Evolutionary conservation across 257 asterid species (phyloP).

Genomic region (Primulina eburnea): DNA sequence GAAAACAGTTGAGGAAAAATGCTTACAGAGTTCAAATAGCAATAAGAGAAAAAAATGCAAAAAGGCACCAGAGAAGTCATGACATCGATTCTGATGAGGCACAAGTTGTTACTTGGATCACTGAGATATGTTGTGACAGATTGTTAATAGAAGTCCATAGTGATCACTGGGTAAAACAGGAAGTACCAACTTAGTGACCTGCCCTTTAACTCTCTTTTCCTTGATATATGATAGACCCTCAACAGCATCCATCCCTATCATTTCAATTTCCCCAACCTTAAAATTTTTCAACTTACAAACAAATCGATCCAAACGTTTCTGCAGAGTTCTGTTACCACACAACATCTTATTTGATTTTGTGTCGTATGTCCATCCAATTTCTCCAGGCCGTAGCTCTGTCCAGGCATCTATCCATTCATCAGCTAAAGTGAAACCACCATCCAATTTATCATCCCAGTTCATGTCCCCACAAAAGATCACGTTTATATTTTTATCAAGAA

Average conservation of each 20-base stretch:
- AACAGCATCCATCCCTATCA: conserved; percentile 86
- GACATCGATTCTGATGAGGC: background rate
- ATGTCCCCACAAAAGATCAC: conserved; percentile 89
- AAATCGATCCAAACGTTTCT: conserved; percentile 75
- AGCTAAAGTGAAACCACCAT: conserved; percentile 71
- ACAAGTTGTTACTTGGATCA: conserved; percentile 21
- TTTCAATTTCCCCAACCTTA: conserved; percentile 47
- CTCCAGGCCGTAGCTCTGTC: conserved; percentile 64
- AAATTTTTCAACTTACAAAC: conserved; percentile 67
- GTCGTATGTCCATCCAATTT: conserved; percentile 86
- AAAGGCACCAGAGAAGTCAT: conserved; percentile 20
- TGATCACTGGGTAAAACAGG: conserved; percentile 98
- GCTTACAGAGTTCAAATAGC: conserved; percentile 1
- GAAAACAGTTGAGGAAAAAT: background rate
- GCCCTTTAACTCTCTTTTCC: conserved; percentile 71
- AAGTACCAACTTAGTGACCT: conserved; percentile 55
- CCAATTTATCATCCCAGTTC: conserved; percentile 93
- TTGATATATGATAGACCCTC: conserved; percentile 51
- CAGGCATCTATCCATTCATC: conserved; percentile 91
- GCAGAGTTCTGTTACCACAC: conserved; percentile 59
- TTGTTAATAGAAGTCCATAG: conserved; percentile 77
- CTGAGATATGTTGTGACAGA: conserved; percentile 47
- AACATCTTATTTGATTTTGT: conserved; percentile 92
- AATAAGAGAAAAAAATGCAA: background rate
- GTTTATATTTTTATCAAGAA: conserved; percentile 52